Conservation (phyloP, 192 early-diverging fungal species). For the Linnemannia elongata region DNA sequence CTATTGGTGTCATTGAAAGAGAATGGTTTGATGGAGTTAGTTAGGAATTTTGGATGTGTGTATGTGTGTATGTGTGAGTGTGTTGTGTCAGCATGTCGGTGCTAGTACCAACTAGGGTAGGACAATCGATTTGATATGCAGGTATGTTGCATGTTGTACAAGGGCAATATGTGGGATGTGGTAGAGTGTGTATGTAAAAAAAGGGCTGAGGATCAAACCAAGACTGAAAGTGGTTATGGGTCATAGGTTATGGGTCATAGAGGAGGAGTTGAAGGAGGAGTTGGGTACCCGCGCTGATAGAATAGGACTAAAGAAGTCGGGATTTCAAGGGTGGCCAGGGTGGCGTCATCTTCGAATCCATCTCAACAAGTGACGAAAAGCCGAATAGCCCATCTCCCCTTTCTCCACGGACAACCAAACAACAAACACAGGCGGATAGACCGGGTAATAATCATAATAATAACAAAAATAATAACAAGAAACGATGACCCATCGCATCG, state of each 20-base stretch:
- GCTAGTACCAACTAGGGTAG: no score
- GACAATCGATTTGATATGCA: no score
- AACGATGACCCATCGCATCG: neutral
- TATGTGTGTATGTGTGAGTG: no score
- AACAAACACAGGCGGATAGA: neutral
- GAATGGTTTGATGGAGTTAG: neutral
- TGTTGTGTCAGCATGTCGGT: no score
- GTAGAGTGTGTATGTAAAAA: neutral
- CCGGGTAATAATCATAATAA: neutral
- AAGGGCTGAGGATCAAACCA: slow-evolving; percentile 3
- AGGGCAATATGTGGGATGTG: no score
- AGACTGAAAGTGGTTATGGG: neutral
- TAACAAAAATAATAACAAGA: no score
- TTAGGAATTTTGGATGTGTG: neutral
- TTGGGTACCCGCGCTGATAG: neutral
- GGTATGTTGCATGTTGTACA: neutral
- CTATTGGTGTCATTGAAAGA: slow-evolving; percentile 29
- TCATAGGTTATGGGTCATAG: slow-evolving; percentile 30
- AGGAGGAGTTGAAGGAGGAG: neutral
- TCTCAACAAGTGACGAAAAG: slow-evolving; percentile 3
- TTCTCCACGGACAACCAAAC: neutral
- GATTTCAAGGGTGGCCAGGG: slow-evolving; percentile 22
- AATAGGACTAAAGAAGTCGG: slow-evolving; percentile 23
- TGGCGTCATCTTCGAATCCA: slow-evolving; percentile 26
- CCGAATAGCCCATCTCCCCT: slow-evolving; percentile 3